Evolutionary conservation across 352 stramenopile genomes (phyloP).

Genomic region (Pythium insidiosum): DNA sequence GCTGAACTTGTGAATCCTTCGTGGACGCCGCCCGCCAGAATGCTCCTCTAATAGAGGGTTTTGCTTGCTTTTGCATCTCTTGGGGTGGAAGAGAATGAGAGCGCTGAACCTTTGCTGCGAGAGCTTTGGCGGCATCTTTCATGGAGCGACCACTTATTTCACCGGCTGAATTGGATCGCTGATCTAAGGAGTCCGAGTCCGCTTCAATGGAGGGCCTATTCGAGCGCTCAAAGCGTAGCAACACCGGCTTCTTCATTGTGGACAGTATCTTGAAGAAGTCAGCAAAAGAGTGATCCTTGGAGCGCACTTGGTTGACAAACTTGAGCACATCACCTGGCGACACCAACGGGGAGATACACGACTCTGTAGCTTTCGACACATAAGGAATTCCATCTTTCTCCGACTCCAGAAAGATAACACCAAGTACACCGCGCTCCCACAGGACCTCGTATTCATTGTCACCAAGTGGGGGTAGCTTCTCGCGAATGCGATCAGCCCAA

Average conservation of each 20-base stretch:
- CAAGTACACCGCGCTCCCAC: constrained; percentile 80
- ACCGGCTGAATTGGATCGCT: constrained; percentile 30
- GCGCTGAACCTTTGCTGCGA: constrained; percentile 32
- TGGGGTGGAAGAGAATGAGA: constrained; percentile 51
- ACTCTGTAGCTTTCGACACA: constrained; percentile 82
- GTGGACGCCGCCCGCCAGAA: constrained; percentile 46
- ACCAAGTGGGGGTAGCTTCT: constrained; percentile 63
- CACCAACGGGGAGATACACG: constrained; percentile 69
- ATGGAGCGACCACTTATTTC: constrained; percentile 16
- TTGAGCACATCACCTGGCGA: constrained; percentile 71
- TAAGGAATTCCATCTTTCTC: constrained; percentile 82
- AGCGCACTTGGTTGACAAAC: constrained; percentile 80
- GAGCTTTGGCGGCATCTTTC: constrained; percentile 17
- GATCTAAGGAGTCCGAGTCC: constrained; percentile 11
- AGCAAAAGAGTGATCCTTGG: constrained; percentile 81
- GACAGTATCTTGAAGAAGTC: constrained; percentile 88
- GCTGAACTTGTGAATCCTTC: constrained; percentile 22
- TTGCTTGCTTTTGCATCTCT: constrained; percentile 28
- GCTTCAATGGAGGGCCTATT: not conserved
- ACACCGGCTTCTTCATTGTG: constrained; percentile 86
- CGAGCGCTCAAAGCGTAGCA: constrained; percentile 72
- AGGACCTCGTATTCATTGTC: constrained; percentile 85
- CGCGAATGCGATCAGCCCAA: constrained; percentile 77
- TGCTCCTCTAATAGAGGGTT: constrained; percentile 23
- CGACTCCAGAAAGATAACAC: constrained; percentile 83